Percentiles rank a stretch among this genome's conserved stretches.
These are phyloP conservation scores for Scheffersomyces coipomensis DNA, from an alignment of 805 yeast species.

Conservation along the genomic window DNA sequence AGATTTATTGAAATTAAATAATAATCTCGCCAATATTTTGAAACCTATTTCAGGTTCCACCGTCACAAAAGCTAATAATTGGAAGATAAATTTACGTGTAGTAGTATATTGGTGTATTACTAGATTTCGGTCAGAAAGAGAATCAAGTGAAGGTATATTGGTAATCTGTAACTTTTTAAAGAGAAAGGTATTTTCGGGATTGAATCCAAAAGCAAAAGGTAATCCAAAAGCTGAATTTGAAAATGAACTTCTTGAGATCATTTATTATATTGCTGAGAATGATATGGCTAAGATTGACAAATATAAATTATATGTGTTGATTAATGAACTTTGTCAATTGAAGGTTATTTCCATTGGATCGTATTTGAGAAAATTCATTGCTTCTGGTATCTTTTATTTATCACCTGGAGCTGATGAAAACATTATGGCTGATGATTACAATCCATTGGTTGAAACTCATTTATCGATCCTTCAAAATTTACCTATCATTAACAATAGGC, in stretches of 20 bases:
- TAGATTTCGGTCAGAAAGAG: slow-evolving; percentile 28
- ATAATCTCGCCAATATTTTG: slow-evolving; percentile 26
- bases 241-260: slow-evolving; percentile 37
- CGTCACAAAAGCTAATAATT: slow-evolving; percentile 10
- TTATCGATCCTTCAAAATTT: slow-evolving; percentile 56
- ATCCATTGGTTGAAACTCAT: slow-evolving; percentile 38
- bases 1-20: slow-evolving; percentile 29
- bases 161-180: slow-evolving; percentile 47
- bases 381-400: slow-evolving; percentile 78
- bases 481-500: slow-evolving; percentile 53
- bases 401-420: slow-evolving; percentile 30
- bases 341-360: slow-evolving; percentile 57
- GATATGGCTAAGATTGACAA: slow-evolving; percentile 21
- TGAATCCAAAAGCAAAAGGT: slow-evolving; percentile 13
- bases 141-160: slow-evolving; percentile 28
- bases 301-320: slow-evolving; percentile 39
- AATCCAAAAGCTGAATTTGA: slow-evolving; percentile 45
- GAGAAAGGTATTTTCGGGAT: slow-evolving; percentile 28
- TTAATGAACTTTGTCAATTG: slow-evolving; percentile 50
- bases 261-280: slow-evolving; percentile 27
- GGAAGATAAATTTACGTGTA: slow-evolving; percentile 36
- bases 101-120: slow-evolving; percentile 42
- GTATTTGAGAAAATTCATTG: slow-evolving; percentile 76
- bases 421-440: slow-evolving; percentile 1
- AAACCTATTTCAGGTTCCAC: slow-evolving; percentile 14